Evolutionary conservation across 257 asterid species (phyloP), one percentile per base, ranked within the genome.

Genomic region (Capsicum baccatum): DNA sequence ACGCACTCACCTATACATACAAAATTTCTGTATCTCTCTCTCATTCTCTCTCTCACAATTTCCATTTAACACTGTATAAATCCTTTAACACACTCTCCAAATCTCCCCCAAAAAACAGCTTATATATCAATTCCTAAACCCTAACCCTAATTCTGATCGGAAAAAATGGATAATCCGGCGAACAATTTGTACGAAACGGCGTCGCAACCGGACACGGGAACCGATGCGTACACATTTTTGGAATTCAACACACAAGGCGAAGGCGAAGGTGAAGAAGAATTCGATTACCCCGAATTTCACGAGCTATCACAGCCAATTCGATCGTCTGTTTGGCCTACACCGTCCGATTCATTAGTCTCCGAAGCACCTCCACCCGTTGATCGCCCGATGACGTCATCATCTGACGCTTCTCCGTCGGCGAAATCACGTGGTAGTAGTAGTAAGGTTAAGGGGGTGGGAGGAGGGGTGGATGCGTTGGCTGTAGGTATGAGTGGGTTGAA

Each of bases 221-320:
- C 87, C 92, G 98, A 97, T 79, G 98, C 97, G 9, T 97, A 94
- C 89, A 94, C 98, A 5, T 97, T 97, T 47, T 87, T 97, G 42
- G 98, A 97, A 86, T 95, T 97, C 97, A 94, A 93, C 89, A 92
- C 98, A 17, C 97, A 92, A 82, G 97, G 96, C 50, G 98, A 93
- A 57, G 42, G 33, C 33, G 33, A 26, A 26, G 33, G 33, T 1
- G 33, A 39, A 4, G 98, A 94, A 86, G 99, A 96, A 80, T 97
- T 94, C 74, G 96, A 92, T 89, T 95, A 95, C 86, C 97, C 98
- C 5, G 96, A 97, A 82, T 96, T 96, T 62, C 96, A 88, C 50
- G 97, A 93, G 89, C 92, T 96, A 17, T 96, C 98, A 56, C 99
- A 96, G 91, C 99, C 99, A 19, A 94, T 89, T 88, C 95, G 99